A percentile compares a stretch with the other conserved stretches of the same genome.
These are phyloP conservation scores for Clarkia xantiana DNA, from an alignment of 345 rosid species.

Conservation along the genomic window DNA sequence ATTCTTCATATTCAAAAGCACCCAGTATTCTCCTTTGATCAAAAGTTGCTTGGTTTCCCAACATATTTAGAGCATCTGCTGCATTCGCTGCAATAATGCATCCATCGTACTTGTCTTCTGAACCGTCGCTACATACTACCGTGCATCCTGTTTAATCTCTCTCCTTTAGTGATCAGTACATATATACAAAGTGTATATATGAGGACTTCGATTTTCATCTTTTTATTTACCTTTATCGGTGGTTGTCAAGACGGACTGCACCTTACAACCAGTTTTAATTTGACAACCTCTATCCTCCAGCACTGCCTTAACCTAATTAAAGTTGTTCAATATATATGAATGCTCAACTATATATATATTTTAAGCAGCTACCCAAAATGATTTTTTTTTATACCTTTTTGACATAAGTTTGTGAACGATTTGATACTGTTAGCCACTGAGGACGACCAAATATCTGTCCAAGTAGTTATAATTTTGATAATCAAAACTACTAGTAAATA, in stretches of 20 bases:
- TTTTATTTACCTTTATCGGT: conserved; percentile 24
- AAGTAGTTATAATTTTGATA: no score
- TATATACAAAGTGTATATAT: no score
- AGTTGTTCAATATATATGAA: no score
- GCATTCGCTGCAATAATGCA: conserved; percentile 63
- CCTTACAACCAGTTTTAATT: conserved; percentile 47
- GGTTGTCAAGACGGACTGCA: conserved; percentile 34
- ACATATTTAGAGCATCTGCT: conserved; percentile 56
- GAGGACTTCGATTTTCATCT: no score
- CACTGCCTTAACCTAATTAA: conserved; percentile 57
- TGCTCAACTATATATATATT: no score
- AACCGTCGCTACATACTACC: conserved; percentile 33
- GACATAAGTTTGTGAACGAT: conserved; percentile 58
- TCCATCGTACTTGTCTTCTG: conserved; percentile 29
- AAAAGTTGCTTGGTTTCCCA: conserved; percentile 52
- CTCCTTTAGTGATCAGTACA: no score
- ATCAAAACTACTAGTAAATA: no score
- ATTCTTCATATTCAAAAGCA: conserved; percentile 66
- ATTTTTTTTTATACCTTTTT: conserved; percentile 48
- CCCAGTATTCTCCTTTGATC: conserved; percentile 76
- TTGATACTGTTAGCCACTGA: conserved; percentile 70
- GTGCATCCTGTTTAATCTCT: conserved; percentile 45
- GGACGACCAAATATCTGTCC: conserved; percentile 85
- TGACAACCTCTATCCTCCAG: conserved; percentile 55
- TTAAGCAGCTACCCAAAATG: neutral